These are phyloP conservation scores for Pouteria campechiana DNA, from an alignment of 179 eudicot species.

Conservation along the genomic window DNA sequence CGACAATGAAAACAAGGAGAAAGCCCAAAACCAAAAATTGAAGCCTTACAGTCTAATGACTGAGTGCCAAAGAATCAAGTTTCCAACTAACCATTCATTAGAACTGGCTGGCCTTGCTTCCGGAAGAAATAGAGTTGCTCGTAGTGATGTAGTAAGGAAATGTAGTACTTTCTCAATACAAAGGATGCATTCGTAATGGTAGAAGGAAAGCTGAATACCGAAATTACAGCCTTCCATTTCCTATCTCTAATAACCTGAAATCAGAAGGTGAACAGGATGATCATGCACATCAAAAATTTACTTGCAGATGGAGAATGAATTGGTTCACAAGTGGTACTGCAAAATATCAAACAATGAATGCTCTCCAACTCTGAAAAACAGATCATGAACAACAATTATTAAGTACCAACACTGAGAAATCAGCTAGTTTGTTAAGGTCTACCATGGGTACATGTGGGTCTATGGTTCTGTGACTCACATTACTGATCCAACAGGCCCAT, in stretches of 20 bases:
- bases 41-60: no score
- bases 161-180: constrained; percentile 49
- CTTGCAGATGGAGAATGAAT: background rate
- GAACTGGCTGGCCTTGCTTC: constrained; percentile 32
- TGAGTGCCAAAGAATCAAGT: background rate
- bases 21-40: background rate
- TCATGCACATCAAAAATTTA: background rate
- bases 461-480: no score
- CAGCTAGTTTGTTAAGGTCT: background rate
- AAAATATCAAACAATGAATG: background rate
- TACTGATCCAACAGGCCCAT: no score
- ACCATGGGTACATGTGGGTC: no score
- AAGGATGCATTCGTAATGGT: constrained; percentile 52
- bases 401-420: background rate
- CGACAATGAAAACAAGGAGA: constrained; percentile 4
- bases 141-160: constrained; percentile 66
- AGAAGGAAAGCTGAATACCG: constrained; percentile 35
- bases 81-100: constrained; percentile 27
- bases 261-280: background rate
- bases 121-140: constrained; percentile 73
- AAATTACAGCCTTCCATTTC: constrained; percentile 74
- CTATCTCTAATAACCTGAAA: constrained; percentile 61
- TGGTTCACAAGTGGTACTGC: background rate
- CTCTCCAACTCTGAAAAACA: background rate
- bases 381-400: background rate